These are phyloP conservation scores for Trichosporon inkin DNA, from an alignment of 1,284 basidiomycete genomes.

Conservation along the genomic window DNA sequence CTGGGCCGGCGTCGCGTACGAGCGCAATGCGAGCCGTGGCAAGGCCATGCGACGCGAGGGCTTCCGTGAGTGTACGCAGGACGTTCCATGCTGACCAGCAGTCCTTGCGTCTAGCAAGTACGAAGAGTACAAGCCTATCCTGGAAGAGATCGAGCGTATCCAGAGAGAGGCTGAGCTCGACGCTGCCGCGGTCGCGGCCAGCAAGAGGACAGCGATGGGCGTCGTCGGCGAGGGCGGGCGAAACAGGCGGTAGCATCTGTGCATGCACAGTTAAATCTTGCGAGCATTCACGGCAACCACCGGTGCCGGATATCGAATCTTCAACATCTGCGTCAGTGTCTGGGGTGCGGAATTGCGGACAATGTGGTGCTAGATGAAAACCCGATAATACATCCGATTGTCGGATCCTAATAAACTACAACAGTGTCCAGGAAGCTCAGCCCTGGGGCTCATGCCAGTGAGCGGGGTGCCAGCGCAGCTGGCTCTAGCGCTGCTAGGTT, in stretches of 20 bases:
- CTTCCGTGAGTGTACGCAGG: slow-evolving; percentile 64
- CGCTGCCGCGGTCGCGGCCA: slow-evolving; percentile 65
- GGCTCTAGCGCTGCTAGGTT: slow-evolving; percentile 1
- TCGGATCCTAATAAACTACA: not conserved
- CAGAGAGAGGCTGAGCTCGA: slow-evolving; percentile 80
- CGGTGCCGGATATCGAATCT: no score
- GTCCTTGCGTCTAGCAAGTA: slow-evolving; percentile 24
- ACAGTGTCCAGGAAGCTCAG: slow-evolving; percentile 1
- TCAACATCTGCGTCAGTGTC: no score
- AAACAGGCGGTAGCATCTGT: slow-evolving; percentile 15
- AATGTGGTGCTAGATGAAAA: not conserved
- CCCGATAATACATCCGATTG: slow-evolving; percentile 6
- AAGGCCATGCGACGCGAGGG: slow-evolving; percentile 76
- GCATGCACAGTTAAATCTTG: not conserved
- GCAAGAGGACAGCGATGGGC: slow-evolving; percentile 26
- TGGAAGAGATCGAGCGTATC: slow-evolving; percentile 78
- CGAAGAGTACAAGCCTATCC: slow-evolving; percentile 68
- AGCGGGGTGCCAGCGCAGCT: not conserved
- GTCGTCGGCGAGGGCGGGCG: slow-evolving; percentile 36
- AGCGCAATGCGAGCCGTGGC: slow-evolving; percentile 60
- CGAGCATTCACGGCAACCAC: no score
- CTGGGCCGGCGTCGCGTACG: slow-evolving; percentile 73
- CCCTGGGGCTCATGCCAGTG: slow-evolving; percentile 3
- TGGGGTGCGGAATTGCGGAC: no score
- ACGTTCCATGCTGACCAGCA: slow-evolving; percentile 9